A percentile compares a stretch with the other conserved stretches of the same genome.
Evolutionary conservation across 2,329 filamentous ascomycete genomes (phyloP).

Genomic region (Phaeosphaeriaceae sp.): DNA sequence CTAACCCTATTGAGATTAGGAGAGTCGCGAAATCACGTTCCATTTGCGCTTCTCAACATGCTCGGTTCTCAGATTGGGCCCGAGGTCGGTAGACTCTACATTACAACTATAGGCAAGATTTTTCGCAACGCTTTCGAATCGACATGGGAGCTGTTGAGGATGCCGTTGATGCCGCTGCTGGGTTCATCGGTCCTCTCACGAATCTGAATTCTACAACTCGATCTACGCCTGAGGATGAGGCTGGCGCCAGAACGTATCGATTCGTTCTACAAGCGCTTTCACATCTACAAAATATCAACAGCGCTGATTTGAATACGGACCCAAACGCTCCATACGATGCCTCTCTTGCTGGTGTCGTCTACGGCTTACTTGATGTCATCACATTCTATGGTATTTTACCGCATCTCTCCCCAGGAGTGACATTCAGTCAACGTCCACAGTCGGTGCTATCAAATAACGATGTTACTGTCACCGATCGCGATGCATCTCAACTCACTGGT

Average conservation of each 20-base stretch:
- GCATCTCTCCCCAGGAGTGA: conserved; percentile 41
- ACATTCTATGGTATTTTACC: conserved; percentile 44
- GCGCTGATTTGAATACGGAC: conserved; percentile 37
- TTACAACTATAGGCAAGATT: background rate
- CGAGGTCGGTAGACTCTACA: background rate
- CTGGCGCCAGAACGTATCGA: conserved; percentile 12
- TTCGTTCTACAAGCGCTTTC: conserved; percentile 37
- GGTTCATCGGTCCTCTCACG: conserved; percentile 41
- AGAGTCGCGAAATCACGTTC: conserved; percentile 2
- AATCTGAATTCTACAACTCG: conserved; percentile 17
- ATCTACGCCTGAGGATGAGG: conserved; percentile 8
- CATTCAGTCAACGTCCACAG: conserved; percentile 41
- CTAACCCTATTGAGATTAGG: conserved; percentile 3
- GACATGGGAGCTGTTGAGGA: conserved; percentile 41
- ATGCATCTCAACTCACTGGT: conserved; percentile 20
- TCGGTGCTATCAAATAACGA: conserved; percentile 37
- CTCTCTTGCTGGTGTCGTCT: conserved; percentile 46
- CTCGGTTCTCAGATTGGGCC: too few species aligned
- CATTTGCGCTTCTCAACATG: background rate
- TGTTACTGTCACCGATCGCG: conserved; percentile 10
- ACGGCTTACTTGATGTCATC: conserved; percentile 47
- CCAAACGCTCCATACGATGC: conserved; percentile 48
- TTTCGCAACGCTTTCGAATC: background rate
- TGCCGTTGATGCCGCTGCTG: conserved; percentile 41
- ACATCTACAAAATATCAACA: conserved; percentile 44